phyloP scores from a whole-genome alignment of 805 yeast species.

The Lipomyces orientalis region DNA sequence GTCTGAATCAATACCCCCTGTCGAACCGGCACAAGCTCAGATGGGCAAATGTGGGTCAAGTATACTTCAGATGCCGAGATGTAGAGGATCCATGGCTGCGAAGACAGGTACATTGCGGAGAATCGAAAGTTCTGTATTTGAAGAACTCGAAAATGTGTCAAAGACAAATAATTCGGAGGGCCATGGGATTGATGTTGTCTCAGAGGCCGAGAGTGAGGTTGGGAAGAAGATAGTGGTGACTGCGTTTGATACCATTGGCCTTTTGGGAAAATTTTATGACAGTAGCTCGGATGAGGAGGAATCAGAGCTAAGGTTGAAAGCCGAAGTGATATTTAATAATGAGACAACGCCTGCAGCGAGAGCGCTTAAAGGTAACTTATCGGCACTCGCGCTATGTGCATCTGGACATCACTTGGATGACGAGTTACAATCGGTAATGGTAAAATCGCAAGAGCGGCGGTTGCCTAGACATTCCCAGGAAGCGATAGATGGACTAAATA shows the following conservation, averaged over 20 bases:
- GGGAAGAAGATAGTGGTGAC: constrained; percentile 1
- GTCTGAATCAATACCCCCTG: neutral
- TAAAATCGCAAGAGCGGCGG: neutral
- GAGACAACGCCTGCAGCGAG: neutral
- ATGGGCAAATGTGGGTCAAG: neutral
- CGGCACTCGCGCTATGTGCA: neutral
- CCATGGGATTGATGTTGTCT: neutral
- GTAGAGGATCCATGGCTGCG: neutral
- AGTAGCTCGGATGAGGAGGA: neutral
- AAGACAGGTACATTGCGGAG: neutral
- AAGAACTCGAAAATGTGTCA: neutral
- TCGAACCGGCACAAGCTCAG: neutral
- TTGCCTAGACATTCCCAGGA: neutral
- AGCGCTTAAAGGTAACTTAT: neutral
- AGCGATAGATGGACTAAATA: neutral
- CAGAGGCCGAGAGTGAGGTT: neutral
- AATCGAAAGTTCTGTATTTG: neutral
- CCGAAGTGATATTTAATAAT: neutral
- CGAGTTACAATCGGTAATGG: neutral
- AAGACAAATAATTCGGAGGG: neutral
- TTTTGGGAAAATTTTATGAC: neutral
- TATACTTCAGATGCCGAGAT: neutral
- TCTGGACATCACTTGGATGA: neutral
- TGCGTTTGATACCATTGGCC: neutral
- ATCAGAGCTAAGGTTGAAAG: neutral